Base-by-base conservation (phyloP, 1,284 basidiomycete genomes). In the Coniferiporia weirii region DNA sequence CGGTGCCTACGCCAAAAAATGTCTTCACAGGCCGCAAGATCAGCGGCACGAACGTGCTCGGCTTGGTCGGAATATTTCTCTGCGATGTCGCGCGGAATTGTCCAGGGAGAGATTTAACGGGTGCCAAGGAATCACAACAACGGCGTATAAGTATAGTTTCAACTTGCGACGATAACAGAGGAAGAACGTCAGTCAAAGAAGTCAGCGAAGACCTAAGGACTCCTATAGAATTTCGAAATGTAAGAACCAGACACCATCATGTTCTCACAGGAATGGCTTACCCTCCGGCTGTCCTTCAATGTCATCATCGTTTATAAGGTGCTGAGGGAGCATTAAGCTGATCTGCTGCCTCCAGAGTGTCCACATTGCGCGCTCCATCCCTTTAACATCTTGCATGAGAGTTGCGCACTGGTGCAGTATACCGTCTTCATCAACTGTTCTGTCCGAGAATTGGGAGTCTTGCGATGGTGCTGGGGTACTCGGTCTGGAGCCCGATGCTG, bases 61-160 rank as follows among this genome's bases (percentile, higher is more conserved):
- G 84, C 65, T 91, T 87, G 4, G 79, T 80, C 0, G 89, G 83
- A 64, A 76, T 73, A 20, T 81, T 80, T 68, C 86, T 89, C 68
- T 82, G 87, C 17, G 89, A 83, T 81, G 89, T 89, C 0, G 89
- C 88, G 55, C 93, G 81, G 66, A 93, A 91, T 65, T 93, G 91
- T 0, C 88, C 89, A 0, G 93, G 91, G 65, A 97, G 91, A 0
- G 91, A 91, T 50, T 93, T 84, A 52, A 98, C 91, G 9, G 91
- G 85, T 40, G 91, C 82, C 46, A 99, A 80, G 2, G 91, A 86
- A 65, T 97, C 95, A 62, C 85, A 87, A 64, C 89, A 93, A 12
- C 93, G 84, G 53, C 83, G 81, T 5, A 83, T 83, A 20, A 98
- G 75, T 57, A 95, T 85, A 4, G 75, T 68, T n/a, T 89, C 71